Evolutionary conservation across 2,329 filamentous ascomycete genomes (phyloP).

Genomic region (Raffaelea deltoideospora): DNA sequence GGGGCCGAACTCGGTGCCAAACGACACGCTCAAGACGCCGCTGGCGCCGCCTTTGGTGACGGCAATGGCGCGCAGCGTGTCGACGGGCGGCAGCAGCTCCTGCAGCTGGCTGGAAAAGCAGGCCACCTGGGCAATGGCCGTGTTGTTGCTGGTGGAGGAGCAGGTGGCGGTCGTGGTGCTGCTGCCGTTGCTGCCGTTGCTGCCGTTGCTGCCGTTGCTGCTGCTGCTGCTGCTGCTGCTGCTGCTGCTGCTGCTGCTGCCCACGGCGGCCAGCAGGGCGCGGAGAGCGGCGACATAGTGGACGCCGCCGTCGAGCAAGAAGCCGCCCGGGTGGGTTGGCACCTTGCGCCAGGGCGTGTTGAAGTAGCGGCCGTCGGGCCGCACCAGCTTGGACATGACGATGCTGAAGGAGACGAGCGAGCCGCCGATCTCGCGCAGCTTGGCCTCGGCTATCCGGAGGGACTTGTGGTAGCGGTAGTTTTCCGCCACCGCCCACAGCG

Average conservation of each 20-base stretch:
- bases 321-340: constrained; percentile 60
- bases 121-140: constrained; percentile 19
- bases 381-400: constrained; percentile 27
- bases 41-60: constrained; percentile 12
- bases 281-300: constrained; percentile 53
- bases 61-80: constrained; percentile 45
- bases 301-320: constrained; percentile 61
- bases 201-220: too few species aligned
- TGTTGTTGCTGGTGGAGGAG: too few species aligned
- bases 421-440: constrained; percentile 14
- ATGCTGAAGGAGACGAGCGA: constrained; percentile 21
- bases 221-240: too few species aligned
- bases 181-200: too few species aligned
- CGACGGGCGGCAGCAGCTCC: constrained; percentile 45
- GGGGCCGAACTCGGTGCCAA: constrained; percentile 17
- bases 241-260: constrained; percentile 9
- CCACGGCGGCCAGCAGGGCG: constrained; percentile 34
- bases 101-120: constrained; percentile 41
- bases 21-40: constrained; percentile 14
- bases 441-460: constrained; percentile 10
- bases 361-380: constrained; percentile 27
- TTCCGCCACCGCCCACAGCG: constrained; percentile 50
- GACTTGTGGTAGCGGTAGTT: constrained; percentile 44
- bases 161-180: constrained; percentile 21
- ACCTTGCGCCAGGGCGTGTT: constrained; percentile 46